Evolutionary conservation across 2,329 filamentous ascomycete species (phyloP).

Genomic region (Tolypocladium paradoxum): DNA sequence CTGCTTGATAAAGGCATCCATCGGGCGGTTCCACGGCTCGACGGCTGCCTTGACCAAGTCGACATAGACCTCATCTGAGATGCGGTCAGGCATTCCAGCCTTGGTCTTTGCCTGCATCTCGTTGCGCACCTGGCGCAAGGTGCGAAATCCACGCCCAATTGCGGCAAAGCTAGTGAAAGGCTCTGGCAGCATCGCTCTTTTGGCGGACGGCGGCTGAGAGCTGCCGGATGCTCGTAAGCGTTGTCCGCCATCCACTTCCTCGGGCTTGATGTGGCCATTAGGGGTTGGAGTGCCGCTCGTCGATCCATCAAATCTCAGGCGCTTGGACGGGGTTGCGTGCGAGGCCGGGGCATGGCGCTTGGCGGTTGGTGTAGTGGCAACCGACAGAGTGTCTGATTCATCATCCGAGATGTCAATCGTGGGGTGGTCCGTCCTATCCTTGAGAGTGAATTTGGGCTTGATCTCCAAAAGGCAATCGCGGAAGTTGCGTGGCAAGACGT

Average conservation of each 20-base stretch:
- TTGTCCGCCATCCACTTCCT: slow-evolving; percentile 19
- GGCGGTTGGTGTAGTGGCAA: slow-evolving; percentile 12
- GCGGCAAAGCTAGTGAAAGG: slow-evolving; percentile 29
- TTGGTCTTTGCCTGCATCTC: slow-evolving; percentile 44
- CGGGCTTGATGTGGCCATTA: slow-evolving; percentile 23
- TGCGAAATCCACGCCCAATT: slow-evolving; percentile 30
- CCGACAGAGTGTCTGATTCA: slow-evolving; percentile 23
- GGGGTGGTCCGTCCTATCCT: slow-evolving; percentile 22
- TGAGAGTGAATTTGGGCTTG: slow-evolving; percentile 36
- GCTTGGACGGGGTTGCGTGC: slow-evolving; percentile 23
- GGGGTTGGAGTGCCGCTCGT: background rate
- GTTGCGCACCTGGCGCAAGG: slow-evolving; percentile 38
- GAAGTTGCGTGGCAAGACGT: slow-evolving; percentile 39
- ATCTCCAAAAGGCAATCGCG: slow-evolving; percentile 31
- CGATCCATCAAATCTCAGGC: slow-evolving; percentile 13
- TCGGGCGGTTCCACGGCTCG: slow-evolving; percentile 43
- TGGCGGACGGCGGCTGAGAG: slow-evolving; percentile 5
- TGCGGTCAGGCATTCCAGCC: slow-evolving; percentile 47
- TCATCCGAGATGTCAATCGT: slow-evolving; percentile 29
- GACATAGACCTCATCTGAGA: slow-evolving; percentile 50
- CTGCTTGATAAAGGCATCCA: slow-evolving; percentile 35
- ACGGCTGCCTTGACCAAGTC: slow-evolving; percentile 47
- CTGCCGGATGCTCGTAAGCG: background rate
- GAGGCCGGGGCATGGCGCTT: slow-evolving; percentile 18
- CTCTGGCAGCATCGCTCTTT: slow-evolving; percentile 12